A percentile compares a stretch with the other conserved stretches of the same genome.
Evolutionary conservation across 2,329 filamentous ascomycete genomes (phyloP).

Genomic region (Arachnomyces sp.): DNA sequence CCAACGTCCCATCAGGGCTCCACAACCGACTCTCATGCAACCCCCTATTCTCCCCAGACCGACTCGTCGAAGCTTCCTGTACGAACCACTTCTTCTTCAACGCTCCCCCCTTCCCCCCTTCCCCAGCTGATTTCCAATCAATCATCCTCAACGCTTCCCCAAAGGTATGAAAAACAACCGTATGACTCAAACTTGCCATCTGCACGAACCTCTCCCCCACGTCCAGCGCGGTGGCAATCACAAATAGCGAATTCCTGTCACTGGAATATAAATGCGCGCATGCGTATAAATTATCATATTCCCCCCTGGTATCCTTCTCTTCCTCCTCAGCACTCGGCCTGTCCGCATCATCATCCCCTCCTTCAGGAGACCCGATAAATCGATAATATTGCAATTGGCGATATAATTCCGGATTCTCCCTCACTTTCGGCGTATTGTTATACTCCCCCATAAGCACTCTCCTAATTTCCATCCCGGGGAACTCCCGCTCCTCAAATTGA

Average conservation of each 20-base stretch:
- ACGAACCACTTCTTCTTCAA: conserved; percentile 39
- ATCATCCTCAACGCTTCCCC: conserved; percentile 35
- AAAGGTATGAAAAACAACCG: conserved; percentile 41
- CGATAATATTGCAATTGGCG: conserved; percentile 42
- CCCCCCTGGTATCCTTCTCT: conserved; percentile 23
- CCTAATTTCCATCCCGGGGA: conserved; percentile 39
- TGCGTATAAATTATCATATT: conserved; percentile 47
- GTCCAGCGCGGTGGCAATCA: conserved; percentile 45
- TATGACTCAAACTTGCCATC: conserved; percentile 43
- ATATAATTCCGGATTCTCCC: conserved; percentile 25
- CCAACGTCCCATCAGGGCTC: conserved; percentile 34
- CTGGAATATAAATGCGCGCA: conserved; percentile 52
- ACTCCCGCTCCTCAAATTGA: conserved; percentile 21
- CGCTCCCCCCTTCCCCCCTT: conserved; percentile 14
- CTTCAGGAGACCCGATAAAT: conserved; percentile 34
- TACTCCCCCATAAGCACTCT: conserved; percentile 48
- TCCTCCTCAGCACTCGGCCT: conserved; percentile 9
- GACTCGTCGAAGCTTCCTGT: conserved; percentile 42
- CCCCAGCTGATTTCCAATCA: conserved; percentile 21
- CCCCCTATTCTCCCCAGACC: conserved; percentile 38
- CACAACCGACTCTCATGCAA: conserved; percentile 43
- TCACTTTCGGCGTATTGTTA: conserved; percentile 29
- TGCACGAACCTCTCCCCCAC: conserved; percentile 31
- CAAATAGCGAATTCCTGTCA: conserved; percentile 48
- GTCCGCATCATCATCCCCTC: conserved; percentile 18